Percentiles rank a stretch among this genome's conserved stretches.
These are phyloP conservation scores for Xylaria sp. DNA, from an alignment of 2,329 filamentous ascomycete species.

Conservation along the genomic window DNA sequence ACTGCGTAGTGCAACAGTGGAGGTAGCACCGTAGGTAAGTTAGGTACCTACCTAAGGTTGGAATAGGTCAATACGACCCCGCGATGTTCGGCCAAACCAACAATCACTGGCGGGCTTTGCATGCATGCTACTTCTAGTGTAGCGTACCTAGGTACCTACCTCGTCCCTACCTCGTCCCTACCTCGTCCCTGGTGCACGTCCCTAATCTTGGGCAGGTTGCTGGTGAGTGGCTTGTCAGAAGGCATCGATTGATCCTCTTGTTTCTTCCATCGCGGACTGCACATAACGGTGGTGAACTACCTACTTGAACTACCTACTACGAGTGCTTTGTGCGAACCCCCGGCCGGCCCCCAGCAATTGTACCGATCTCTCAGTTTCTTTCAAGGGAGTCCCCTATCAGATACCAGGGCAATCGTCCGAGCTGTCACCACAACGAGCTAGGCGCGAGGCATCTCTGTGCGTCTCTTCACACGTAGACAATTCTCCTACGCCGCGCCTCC, in stretches of 20 bases:
- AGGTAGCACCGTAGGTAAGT: no score
- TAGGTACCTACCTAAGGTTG: neutral
- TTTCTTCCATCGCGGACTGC: neutral
- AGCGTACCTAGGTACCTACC: neutral
- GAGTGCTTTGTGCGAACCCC: neutral
- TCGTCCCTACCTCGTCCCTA: no score
- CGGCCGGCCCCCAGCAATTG: neutral
- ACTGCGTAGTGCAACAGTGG: no score
- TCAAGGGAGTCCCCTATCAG: slow-evolving; percentile 7
- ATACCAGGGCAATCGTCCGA: neutral
- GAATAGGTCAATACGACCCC: neutral
- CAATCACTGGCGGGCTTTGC: slow-evolving; percentile 1
- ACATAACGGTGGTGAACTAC: neutral
- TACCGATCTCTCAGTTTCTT: neutral
- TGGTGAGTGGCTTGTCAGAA: neutral
- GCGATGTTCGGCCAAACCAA: neutral
- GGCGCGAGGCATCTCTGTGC: slow-evolving; percentile 13
- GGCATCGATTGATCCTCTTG: neutral
- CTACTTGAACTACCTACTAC: neutral
- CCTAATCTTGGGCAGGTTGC: no score
- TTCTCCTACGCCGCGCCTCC: neutral
- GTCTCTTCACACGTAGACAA: neutral
- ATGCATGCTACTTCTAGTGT: neutral
- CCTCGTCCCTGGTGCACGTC: neutral
- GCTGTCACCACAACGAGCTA: slow-evolving; percentile 2